phyloP scores from a whole-genome alignment of 208 protist species.

The Crithidia fasciculata region DNA sequence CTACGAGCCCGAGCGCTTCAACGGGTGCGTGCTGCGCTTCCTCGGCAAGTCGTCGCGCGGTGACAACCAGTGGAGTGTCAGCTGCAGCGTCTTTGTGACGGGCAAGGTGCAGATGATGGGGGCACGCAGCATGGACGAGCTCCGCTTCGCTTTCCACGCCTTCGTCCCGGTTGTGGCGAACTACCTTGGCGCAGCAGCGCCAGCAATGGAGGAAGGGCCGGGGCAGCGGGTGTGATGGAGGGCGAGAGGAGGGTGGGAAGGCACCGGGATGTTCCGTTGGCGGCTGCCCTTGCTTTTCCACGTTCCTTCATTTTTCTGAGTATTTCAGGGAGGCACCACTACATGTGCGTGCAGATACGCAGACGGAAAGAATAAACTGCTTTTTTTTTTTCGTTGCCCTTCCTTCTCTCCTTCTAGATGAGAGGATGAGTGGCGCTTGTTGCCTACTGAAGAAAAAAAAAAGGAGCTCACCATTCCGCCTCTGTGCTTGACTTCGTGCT shows the following conservation, averaged over 20 bases:
- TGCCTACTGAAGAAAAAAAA: background rate
- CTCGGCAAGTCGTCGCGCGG: constrained; percentile 45
- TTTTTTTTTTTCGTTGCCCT: constrained; percentile 7
- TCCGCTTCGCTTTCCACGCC: constrained; percentile 83
- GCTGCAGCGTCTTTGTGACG: constrained; percentile 81
- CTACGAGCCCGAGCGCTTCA: constrained; percentile 89
- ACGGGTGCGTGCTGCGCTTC: constrained; percentile 77
- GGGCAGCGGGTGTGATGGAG: too few species aligned
- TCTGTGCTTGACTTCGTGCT: too few species aligned
- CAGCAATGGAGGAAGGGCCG: background rate
- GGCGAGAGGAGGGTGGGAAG: too few species aligned
- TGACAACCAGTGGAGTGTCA: constrained; percentile 77
- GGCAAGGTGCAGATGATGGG: constrained; percentile 86
- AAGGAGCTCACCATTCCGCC: background rate
- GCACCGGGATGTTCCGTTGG: too few species aligned
- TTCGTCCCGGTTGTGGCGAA: constrained; percentile 80
- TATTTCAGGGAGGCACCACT: too few species aligned
- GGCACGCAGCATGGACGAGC: constrained; percentile 79
- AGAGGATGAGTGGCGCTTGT: too few species aligned
- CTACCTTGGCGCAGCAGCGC: constrained; percentile 40
- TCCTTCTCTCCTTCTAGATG: constrained; percentile 5
- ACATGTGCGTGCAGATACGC: background rate
- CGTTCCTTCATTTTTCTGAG: too few species aligned
- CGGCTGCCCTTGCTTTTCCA: too few species aligned
- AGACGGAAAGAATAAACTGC: background rate